These are phyloP conservation scores for Acanthamoeba lenticulata DNA, from an alignment of 208 protist species.

Conservation along the genomic window DNA sequence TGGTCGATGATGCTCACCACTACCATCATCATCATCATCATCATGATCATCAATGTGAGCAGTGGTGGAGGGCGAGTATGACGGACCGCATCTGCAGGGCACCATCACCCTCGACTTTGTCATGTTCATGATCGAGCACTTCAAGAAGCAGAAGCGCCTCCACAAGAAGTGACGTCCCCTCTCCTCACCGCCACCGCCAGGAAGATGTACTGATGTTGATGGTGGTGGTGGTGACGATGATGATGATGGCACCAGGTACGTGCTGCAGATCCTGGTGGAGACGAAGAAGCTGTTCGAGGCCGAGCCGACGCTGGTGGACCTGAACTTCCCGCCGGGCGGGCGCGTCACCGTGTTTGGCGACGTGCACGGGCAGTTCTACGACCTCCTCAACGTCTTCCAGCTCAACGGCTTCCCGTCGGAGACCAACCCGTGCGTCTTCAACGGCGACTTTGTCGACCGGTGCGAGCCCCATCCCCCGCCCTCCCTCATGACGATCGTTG, in stretches of 20 bases:
- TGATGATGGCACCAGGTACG: constrained; percentile 62
- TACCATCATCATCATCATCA: constrained; percentile 8
- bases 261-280: constrained; percentile 77
- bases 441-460: constrained; percentile 87
- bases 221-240: background rate
- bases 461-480: background rate
- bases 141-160: constrained; percentile 83
- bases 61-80: constrained; percentile 74
- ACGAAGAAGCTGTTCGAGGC: constrained; percentile 72
- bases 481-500: background rate
- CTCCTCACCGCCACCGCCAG: background rate
- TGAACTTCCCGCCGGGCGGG: constrained; percentile 79
- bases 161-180: constrained; percentile 81
- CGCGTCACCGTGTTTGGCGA: constrained; percentile 98
- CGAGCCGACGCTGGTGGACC: constrained; percentile 80
- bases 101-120: constrained; percentile 85
- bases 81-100: constrained; percentile 80
- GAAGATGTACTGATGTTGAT: too few species aligned
- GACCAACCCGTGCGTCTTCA: constrained; percentile 96
- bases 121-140: constrained; percentile 78
- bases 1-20: background rate
- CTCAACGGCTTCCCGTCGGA: constrained; percentile 84
- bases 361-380: constrained; percentile 98
- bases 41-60: too few species aligned
- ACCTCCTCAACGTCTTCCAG: constrained; percentile 97